These are phyloP conservation scores for Avena atlantica DNA, from an alignment of 176 grass and related monocot genomes.

Conservation along the genomic window DNA sequence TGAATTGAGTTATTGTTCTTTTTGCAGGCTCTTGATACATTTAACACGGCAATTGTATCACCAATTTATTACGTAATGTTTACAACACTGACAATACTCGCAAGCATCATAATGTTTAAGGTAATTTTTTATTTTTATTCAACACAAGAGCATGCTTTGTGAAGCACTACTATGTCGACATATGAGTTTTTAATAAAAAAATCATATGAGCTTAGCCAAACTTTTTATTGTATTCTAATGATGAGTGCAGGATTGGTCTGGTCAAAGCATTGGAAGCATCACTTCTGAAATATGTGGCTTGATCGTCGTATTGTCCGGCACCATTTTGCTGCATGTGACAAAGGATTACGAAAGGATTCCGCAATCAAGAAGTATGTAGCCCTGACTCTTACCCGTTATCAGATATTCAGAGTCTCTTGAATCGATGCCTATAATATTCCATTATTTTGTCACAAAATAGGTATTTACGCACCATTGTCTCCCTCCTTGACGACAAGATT, in stretches of 20 bases:
- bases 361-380: constrained; percentile 63
- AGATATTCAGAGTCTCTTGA: not conserved
- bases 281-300: constrained; percentile 94
- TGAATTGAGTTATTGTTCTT: not conserved
- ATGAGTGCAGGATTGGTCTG: constrained; percentile 85
- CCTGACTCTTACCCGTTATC: not conserved
- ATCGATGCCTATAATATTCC: not conserved
- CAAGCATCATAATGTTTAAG: constrained; percentile 99
- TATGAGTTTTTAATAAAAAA: not conserved
- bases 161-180: not conserved
- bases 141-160: not conserved
- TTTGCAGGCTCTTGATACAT: constrained; percentile 87
- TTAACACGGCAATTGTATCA: constrained; percentile 96
- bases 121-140: constrained; percentile 45
- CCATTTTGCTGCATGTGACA: constrained; percentile 88
- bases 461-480: constrained; percentile 75
- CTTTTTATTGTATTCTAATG: not conserved
- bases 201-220: not conserved
- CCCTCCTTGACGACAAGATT: constrained; percentile 73
- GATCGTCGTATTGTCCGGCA: constrained; percentile 87
- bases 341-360: constrained; percentile 90
- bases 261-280: constrained; percentile 83
- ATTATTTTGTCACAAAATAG: constrained; percentile 46
- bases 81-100: constrained; percentile 91
- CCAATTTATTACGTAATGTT: constrained; percentile 99